Base-by-base conservation (phyloP, 2,329 filamentous ascomycete species). In the Apiospora saccharicola region DNA sequence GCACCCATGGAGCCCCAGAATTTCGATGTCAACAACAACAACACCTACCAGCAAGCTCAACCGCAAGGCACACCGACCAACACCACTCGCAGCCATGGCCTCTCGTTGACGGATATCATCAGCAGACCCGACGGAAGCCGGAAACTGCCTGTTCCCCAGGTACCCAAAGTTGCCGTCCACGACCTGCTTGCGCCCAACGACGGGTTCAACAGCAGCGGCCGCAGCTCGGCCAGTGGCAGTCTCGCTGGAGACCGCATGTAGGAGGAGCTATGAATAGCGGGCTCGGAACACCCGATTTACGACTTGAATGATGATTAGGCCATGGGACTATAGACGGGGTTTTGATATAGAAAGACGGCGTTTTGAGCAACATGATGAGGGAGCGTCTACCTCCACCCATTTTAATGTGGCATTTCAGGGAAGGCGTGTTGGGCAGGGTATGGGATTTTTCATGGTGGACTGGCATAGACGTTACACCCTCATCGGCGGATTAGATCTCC, bases 51-150 rank as follows among this genome's bases (percentile, higher is more conserved):
- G 71, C 82, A 82, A 30, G 78, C 78, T 46, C 88, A 89, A 75
- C 87, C 87, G 75, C 87, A 88, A 13, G 90, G 89, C 79, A 51
- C 46, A 7, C 86, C 88, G 71, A 87, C 87, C 81, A 70, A 86
- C 84, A 78, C 85, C 46, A 75, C 83, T 71, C 85, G 89, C 77
- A 89, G 87, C 71, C 57, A 64, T 41, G 95, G 95, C 53, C 90
- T 97, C 72, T 93, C 94, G 51, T 92, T 98, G 77, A 93, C 92
- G 73, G 96, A 98, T 81, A 98, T 98, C 79, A 96, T 98, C 85
- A 94, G 93, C 79, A 92, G 93, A 76, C 90, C 94, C 1, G 95
- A 98, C 75, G 94, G 94, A 49, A 92, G 93, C 34, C 88, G 96
- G 77, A 98, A 98, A 83, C 87, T 98, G 24, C 96, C 96, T 0